These are phyloP conservation scores for Sorghum bicolor DNA, from an alignment of 176 grass and related monocot genomes.

Conservation along the genomic window DNA sequence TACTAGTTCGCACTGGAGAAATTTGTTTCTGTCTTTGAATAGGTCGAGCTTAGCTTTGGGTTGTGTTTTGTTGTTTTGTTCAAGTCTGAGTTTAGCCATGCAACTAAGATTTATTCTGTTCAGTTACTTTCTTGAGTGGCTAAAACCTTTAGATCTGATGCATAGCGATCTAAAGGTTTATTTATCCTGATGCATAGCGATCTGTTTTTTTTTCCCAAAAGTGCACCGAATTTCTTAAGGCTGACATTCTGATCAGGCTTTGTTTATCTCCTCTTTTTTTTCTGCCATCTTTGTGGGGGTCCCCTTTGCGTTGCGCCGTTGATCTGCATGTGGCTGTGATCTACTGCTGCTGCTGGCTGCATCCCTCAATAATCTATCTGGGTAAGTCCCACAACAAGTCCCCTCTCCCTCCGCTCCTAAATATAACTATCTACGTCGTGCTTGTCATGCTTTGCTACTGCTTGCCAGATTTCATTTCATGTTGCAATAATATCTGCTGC, in stretches of 20 bases:
- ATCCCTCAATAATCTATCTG: slow-evolving; percentile 52
- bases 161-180: no score
- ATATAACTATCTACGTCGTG: background rate
- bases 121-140: no score
- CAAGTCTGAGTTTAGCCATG: no score
- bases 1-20: no score
- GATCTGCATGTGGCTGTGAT: slow-evolving; percentile 53
- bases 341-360: slow-evolving; percentile 22
- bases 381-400: slow-evolving; percentile 50
- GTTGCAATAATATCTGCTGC: no score
- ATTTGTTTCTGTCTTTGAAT: no score
- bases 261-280: slow-evolving; percentile 1
- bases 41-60: no score
- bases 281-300: slow-evolving; percentile 39
- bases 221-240: slow-evolving; percentile 51
- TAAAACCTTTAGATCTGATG: no score
- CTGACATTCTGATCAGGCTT: slow-evolving; percentile 50
- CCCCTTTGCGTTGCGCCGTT: slow-evolving; percentile 8
- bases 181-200: slow-evolving; percentile 28
- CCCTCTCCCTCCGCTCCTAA: background rate
- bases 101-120: no score
- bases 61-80: no score
- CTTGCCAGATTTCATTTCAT: slow-evolving; percentile 37
- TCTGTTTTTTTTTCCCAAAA: background rate
- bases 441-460: slow-evolving; percentile 26